Evolutionary conservation across 208 protist genomes (phyloP), one percentile per base, ranked within the genome.

Genomic region (Acanthamoeba lenticulata): DNA sequence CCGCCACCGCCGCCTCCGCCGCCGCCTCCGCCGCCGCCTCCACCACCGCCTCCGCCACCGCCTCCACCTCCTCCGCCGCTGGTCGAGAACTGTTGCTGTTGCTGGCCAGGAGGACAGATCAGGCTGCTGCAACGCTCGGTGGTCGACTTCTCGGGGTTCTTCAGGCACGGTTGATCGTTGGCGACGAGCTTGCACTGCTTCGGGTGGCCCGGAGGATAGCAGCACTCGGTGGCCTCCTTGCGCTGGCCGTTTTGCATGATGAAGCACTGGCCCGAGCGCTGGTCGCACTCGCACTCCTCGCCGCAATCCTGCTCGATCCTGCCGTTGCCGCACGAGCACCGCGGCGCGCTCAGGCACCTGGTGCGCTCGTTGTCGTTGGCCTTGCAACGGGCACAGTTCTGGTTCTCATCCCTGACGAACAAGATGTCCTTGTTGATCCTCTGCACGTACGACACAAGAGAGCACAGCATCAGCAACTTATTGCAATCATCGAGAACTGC

Each of bases 251-350:
- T 38, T 29, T 69, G n/a, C 32, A 69, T 38, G 62, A 69, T 15
- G 62, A 69, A 69, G 62, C 62, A 69, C n/a, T 69, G n/a, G 32
- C 62, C 62, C 62, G 62, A 40, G 62, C n/a, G 62, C 2, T 29
- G 24, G n/a, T 69, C 62, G 62, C 62, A 69, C n/a, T 69, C 62
- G 62, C 62, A 69, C 32, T 69, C 62, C 62, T 69, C 62, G 62
- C 62, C 62, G n/a, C 62, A 69, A 1, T 38, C 1, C 29, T 2
- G n/a, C 24, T 69, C 62, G 62, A 69, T 69, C n/a, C 27, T 17
- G 1, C 62, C 62, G 62, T 69, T 38, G 24, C 62, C 62, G 62
- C 62, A 69, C 62, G 62, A 69, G n/a, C 62, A 69, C 13, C 21
- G 57, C 45, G 45, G 45, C 45, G 5, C 45, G 45, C 5, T 15